A percentile compares a stretch with the other conserved stretches of the same genome.
phyloP scores from a whole-genome alignment of 1,284 basidiomycete genomes.

The Cystobasidium slooffiae region DNA sequence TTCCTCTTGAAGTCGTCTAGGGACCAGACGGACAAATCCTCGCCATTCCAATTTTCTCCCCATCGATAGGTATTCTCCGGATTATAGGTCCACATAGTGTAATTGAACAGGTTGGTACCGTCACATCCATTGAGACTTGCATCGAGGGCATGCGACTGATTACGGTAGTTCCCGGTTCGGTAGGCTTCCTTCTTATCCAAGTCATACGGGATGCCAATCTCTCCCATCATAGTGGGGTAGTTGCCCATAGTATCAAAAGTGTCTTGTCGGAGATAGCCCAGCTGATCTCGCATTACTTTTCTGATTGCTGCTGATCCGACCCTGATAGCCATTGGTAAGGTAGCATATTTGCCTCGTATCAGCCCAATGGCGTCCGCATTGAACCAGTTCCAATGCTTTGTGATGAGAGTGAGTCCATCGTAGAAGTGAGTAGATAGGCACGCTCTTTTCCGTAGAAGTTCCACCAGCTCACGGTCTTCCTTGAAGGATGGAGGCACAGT shows the following conservation, averaged over 20 bases:
- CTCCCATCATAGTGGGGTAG: constrained; percentile 93
- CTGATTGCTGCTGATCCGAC: constrained; percentile 83
- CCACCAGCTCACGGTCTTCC: constrained; percentile 32
- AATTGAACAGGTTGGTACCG: constrained; percentile 78
- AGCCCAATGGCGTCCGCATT: constrained; percentile 72
- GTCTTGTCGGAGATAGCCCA: constrained; percentile 77
- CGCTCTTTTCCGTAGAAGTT: constrained; percentile 60
- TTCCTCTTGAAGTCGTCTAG: constrained; percentile 64
- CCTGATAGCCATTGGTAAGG: constrained; percentile 61
- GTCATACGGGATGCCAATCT: constrained; percentile 90
- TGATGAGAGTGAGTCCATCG: constrained; percentile 74
- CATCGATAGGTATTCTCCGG: constrained; percentile 74
- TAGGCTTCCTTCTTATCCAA: constrained; percentile 70
- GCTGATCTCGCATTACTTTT: constrained; percentile 78
- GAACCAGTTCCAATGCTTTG: constrained; percentile 74
- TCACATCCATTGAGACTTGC: constrained; percentile 88
- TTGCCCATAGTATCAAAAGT: constrained; percentile 63
- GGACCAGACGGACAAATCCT: constrained; percentile 87
- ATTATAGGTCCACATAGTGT: constrained; percentile 90
- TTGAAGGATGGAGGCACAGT: constrained; percentile 59
- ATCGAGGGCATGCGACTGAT: constrained; percentile 85
- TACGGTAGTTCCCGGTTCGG: constrained; percentile 52
- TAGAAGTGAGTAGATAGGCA: constrained; percentile 90
- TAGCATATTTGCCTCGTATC: constrained; percentile 81
- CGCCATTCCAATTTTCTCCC: constrained; percentile 96